Conservation (phyloP, 768 basidiomycete species). For the Tricholoma saponaceum region DNA sequence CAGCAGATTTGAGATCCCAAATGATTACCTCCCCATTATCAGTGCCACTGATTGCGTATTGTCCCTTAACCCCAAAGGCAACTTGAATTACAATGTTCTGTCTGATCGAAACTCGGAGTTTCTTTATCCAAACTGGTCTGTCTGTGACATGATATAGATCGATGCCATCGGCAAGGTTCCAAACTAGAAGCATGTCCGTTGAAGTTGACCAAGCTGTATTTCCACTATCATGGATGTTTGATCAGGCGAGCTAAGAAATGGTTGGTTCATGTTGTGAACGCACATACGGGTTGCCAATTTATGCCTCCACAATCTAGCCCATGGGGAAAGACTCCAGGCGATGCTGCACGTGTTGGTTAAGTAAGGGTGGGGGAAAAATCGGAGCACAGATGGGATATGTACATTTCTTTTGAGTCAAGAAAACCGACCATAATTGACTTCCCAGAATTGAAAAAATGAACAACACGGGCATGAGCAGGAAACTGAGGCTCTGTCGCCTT, state of each 20-base stretch:
- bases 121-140: not conserved
- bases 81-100: not conserved
- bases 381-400: not conserved
- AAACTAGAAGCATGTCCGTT: not conserved
- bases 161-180: not conserved
- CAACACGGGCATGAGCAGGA: not conserved
- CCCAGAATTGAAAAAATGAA: not conserved
- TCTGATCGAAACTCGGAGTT: not conserved
- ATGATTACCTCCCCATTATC: not conserved
- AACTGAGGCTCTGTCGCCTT: not conserved
- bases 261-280: not conserved
- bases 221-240: not conserved
- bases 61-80: not conserved
- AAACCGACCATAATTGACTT: not conserved
- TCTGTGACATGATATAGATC: not conserved
- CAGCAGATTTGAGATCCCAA: not conserved
- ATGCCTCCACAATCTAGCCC: not conserved
- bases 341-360: not conserved
- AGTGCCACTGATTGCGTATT: not conserved
- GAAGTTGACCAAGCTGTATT: not conserved
- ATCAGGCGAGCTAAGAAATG: too few species aligned
- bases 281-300: not conserved
- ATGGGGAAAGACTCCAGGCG: not conserved
- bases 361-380: too few species aligned
- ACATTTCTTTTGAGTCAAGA: not conserved